Percentiles rank a stretch among this genome's conserved stretches.
Conservation (phyloP, 2,329 filamentous ascomycete genomes). For the Pseudogymnoascus sp. region DNA sequence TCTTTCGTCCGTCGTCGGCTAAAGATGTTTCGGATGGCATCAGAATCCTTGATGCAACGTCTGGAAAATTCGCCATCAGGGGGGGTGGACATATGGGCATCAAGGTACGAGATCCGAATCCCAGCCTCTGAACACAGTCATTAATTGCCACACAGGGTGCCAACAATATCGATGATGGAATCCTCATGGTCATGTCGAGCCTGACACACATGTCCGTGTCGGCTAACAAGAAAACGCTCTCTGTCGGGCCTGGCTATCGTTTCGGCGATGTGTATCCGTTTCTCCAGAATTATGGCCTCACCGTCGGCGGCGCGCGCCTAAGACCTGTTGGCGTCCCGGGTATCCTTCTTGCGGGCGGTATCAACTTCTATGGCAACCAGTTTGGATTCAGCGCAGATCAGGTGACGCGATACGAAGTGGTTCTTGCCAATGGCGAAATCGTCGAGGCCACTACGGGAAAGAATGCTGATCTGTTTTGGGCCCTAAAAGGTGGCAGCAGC, state of each 20-base stretch:
- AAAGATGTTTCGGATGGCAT: constrained; percentile 9
- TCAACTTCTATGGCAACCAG: constrained; percentile 21
- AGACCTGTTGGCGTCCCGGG: constrained; percentile 31
- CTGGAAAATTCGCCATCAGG: constrained; percentile 9
- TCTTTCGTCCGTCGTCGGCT: constrained; percentile 10
- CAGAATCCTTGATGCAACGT: neutral
- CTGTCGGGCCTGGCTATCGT: constrained; percentile 21
- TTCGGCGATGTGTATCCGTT: constrained; percentile 25
- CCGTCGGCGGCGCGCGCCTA: constrained; percentile 28
- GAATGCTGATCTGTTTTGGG: constrained; percentile 42
- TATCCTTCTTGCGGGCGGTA: constrained; percentile 28
- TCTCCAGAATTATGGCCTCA: constrained; percentile 23
- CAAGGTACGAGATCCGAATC: neutral
- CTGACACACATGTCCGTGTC: constrained; percentile 26
- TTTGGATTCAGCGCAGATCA: neutral
- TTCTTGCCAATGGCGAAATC: constrained; percentile 41
- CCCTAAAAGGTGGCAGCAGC: constrained; percentile 46
- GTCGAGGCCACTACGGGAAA: constrained; percentile 35
- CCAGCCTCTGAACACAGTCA: neutral
- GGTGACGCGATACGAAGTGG: constrained; percentile 32
- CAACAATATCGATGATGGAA: constrained; percentile 27
- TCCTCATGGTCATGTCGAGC: constrained; percentile 26
- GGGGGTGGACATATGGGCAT: constrained; percentile 11
- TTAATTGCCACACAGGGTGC: constrained; percentile 16
- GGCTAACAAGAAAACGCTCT: constrained; percentile 18